Evolutionary conservation across 2,329 filamentous ascomycete species (phyloP).

Genomic region (Aspergillus uvarum): DNA sequence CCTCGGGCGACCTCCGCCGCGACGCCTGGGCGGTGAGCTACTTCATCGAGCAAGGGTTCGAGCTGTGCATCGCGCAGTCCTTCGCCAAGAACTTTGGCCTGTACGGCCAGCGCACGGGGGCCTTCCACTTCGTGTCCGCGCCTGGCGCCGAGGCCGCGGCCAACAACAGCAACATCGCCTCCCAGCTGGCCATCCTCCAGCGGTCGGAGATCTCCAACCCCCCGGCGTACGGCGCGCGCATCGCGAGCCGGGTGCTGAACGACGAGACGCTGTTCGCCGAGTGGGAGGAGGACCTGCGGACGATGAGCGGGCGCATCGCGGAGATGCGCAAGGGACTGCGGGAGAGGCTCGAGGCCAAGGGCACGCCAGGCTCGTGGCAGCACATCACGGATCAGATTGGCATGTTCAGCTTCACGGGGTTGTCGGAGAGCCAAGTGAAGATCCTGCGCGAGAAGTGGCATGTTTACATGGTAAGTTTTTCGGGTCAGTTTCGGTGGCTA

Average conservation of each 20-base stretch:
- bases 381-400: slow-evolving; percentile 99
- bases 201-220: slow-evolving; percentile 97
- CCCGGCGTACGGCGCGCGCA: slow-evolving; percentile 87
- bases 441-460: slow-evolving; percentile 50
- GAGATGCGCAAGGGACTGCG: slow-evolving; percentile 81
- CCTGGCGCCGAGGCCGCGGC: slow-evolving; percentile 66
- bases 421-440: slow-evolving; percentile 51
- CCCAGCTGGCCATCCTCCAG: slow-evolving; percentile 90
- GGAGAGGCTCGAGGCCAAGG: slow-evolving; percentile 75
- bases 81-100: slow-evolving; percentile 73
- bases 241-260: slow-evolving; percentile 82
- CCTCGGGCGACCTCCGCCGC: slow-evolving; percentile 78
- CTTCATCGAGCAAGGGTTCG: slow-evolving; percentile 90
- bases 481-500: background rate
- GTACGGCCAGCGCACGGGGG: slow-evolving; percentile 93
- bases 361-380: slow-evolving; percentile 88
- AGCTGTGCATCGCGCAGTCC: slow-evolving; percentile 59
- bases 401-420: slow-evolving; percentile 86
- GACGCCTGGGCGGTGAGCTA: slow-evolving; percentile 93
- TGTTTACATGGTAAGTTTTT: slow-evolving; percentile 47
- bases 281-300: slow-evolving; percentile 88
- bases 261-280: slow-evolving; percentile 76
- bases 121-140: slow-evolving; percentile 87
- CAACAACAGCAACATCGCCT: slow-evolving; percentile 66
- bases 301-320: slow-evolving; percentile 95